phyloP scores from a whole-genome alignment of 768 basidiomycete species.

The Podaxis sp. region DNA sequence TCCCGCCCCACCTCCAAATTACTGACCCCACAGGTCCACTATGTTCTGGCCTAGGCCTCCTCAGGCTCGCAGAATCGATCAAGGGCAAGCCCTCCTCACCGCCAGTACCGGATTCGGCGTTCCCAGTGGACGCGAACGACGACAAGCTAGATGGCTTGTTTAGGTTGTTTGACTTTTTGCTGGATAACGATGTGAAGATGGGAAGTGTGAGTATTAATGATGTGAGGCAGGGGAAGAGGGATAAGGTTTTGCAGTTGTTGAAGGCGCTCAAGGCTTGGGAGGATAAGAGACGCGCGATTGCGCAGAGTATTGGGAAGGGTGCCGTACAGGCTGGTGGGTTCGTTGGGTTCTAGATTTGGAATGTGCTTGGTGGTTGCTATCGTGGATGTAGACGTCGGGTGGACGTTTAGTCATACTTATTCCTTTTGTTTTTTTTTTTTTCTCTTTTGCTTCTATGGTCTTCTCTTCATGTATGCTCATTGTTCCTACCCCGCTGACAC shows the following conservation, averaged over 20 bases:
- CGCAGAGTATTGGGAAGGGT: slow-evolving; percentile 49
- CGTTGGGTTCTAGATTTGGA: slow-evolving; percentile 25
- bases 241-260: slow-evolving; percentile 80
- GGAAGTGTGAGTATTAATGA: slow-evolving; percentile 94
- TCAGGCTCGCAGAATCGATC: slow-evolving; percentile 84
- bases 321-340: slow-evolving; percentile 35
- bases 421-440: not conserved
- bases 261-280: slow-evolving; percentile 79
- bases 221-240: slow-evolving; percentile 76
- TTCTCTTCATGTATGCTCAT: not conserved
- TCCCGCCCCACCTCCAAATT: slow-evolving; percentile 66
- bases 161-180: slow-evolving; percentile 85
- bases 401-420: not conserved
- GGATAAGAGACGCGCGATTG: slow-evolving; percentile 64
- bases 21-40: slow-evolving; percentile 42
- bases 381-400: not conserved
- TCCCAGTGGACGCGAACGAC: slow-evolving; percentile 65
- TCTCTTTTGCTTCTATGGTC: not conserved
- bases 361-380: not conserved
- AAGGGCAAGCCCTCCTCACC: slow-evolving; percentile 65
- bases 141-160: slow-evolving; percentile 88
- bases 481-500: not conserved
- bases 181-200: slow-evolving; percentile 91
- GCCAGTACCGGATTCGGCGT: slow-evolving; percentile 76
- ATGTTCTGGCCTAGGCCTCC: slow-evolving; percentile 73